Evolutionary conservation across 2,329 filamentous ascomycete species (phyloP), one percentile per base, ranked within the genome.

Genomic region (Fusarium sp.): DNA sequence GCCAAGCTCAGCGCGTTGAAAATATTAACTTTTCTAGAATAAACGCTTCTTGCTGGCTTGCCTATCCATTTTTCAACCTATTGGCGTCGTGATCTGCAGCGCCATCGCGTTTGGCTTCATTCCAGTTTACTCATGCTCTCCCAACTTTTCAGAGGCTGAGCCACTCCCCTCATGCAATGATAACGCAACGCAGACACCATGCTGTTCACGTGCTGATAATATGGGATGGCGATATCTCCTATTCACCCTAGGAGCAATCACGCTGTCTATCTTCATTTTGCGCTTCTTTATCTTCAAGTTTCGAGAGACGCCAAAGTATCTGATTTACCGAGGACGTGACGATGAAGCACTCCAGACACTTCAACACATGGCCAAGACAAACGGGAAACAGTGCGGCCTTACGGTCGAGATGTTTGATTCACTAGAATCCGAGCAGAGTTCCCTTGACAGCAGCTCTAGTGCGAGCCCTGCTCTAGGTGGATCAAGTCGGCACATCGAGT

Each of bases 31-130:
- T 10, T 2, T 0, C 2, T 9, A 81, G 78, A 80, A 86, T 72
- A 84, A 84, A 41, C 85, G 88, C 6, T 89, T 88, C 69, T 80
- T 90, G 3, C 81, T 90, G 9, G 85, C 88, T 0, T 81, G 88
- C 2, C 81, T 90, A 0, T 89, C 87, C 2, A 81, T 90, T 29
- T 90, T 89, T 68, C 88, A 90, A 68, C 88, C 88, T 1, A 84
- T 90, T 11, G 88, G 88, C 14, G 87, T 90, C 4, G 85, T 89
- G 4, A 75, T 89, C 31, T 86, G 84, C 71, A 86, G 83, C 50
- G 84, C 84, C 13, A 84, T 90, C 45, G 87, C 88, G 0, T 89
- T 89, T 41, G 87, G 84, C 5, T 88, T 88, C 74, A 88, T 89
- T 56, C 87, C 88, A 0, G 82, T 82, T 5, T 86, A 86, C 74